Evolutionary conservation across 73 alveolate species (phyloP), one percentile per base, ranked within the genome.

Genomic region (Paramecium tetraurelia): DNA sequence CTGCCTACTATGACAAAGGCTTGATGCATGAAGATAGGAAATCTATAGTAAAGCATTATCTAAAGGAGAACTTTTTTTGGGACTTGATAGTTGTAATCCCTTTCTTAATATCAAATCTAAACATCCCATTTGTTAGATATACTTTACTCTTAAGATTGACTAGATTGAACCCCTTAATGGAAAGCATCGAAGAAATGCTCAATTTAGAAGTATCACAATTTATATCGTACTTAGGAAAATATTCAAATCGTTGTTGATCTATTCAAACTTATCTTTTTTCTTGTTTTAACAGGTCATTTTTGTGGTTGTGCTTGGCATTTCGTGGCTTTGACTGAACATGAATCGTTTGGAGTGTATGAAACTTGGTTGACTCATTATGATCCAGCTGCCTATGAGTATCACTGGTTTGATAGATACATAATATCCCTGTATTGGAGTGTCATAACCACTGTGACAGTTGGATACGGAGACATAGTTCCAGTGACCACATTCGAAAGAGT

Each of bases 391-490:
- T 27, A 36, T 40, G 97, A 96, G 40, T 84, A 93, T 8, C 33
- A 71, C 10, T 58, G 89, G 53, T 44, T 43, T 20, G 96, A 96
- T 43, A 43, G 86, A 40, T 96, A 96, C 86, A 75, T 95, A 16
- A 53, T 59, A n/a, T 86, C 97, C n/a, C 14, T 96, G 8, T 96
- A 96, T 76, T 96, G 97, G 96, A 95, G 96, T 16, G 29, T 93
- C n/a, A 95, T 95, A 43, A 96, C 97, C 0, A 92, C 95, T 58
- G 89, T 93, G 11, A 94, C 98, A 24, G 95, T 95, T 8, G 99
- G 99, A 8, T 96, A 95, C 53, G 99, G 99, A 24, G 99, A 96
- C 38, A 87, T 94, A 12, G 77, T 57, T 22, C 97, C 99, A 7
- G 96, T 85, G 22, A 95, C 96, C 5, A 63, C 96, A 11, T 63